Base-by-base conservation (phyloP, 192 early-diverging fungal species). In the Backusella macrospora region DNA sequence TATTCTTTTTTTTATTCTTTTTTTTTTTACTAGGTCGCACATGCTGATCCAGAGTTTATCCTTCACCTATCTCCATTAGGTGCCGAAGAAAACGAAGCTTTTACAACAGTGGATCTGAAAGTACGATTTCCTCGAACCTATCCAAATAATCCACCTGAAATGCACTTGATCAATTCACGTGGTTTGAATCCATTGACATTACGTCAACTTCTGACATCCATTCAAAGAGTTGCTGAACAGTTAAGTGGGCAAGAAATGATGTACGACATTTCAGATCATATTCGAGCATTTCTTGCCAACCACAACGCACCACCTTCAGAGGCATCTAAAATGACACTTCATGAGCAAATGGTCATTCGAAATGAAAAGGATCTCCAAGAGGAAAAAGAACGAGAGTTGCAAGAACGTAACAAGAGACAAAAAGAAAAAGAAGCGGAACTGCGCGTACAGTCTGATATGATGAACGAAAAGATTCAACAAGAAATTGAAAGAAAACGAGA, bases 111-210 rank as follows among this genome's bases (percentile, higher is more conserved):
- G 7, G 87, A 88, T 68, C 66, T 88, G 26, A 81, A 83, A 18
- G 79, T 88, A 70, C 87, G 86, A 65, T 87, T 93, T 65, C 82
- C 90, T 14, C 87, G 86, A 71, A 85, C 90, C 6, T 93, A 93
- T 75, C 92, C 92, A 5, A 84, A 83, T 42, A 81, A 80, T 23
- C 80, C 83, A 62, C 91, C 92, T 1, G 87, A 90, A 62, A 49
- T 91, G 16, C 75, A 80, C 15, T 48, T 92, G 10, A 81, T 85
- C 39, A 81, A 83, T 43, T 76, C 81, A 4, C 79, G 72, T 40
- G 91, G 91, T 6, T 78, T 93, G 5, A 81, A 83, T 40, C 73
- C 77, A 8, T 80, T 79, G 23, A 83, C 90, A 62, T 70, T 85
- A 15, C 81, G 82, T 23, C 81, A 83, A 43, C 78, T 90, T 2